Conservation (phyloP, 2,329 filamentous ascomycete species). For the Xylaria sp. region DNA sequence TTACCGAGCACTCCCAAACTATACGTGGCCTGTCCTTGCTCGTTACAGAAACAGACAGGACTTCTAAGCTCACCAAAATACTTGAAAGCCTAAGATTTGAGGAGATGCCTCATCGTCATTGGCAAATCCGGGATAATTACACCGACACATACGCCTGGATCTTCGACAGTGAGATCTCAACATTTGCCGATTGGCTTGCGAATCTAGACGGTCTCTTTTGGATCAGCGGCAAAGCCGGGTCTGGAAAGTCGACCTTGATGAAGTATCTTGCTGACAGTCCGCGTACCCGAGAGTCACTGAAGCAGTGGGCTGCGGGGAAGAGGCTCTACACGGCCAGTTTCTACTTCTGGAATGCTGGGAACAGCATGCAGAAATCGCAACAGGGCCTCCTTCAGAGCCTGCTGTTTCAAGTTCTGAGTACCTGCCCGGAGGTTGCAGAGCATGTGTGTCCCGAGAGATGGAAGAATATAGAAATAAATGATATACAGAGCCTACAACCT, state of each 20-base stretch:
- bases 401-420: not conserved
- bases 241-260: not conserved
- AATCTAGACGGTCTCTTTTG: not conserved
- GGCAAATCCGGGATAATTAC: not conserved
- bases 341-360: constrained; percentile 12
- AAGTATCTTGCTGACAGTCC: not conserved
- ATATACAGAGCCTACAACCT: not conserved
- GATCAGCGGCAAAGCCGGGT: not conserved
- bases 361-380: not conserved
- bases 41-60: not conserved
- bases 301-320: not conserved
- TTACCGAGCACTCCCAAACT: not conserved
- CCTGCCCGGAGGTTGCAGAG: not conserved
- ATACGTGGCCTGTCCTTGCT: not conserved
- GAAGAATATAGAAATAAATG: not conserved
- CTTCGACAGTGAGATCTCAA: not conserved
- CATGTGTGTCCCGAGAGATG: not conserved
- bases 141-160: not conserved
- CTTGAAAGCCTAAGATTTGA: not conserved
- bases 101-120: not conserved
- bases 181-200: not conserved
- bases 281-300: not conserved
- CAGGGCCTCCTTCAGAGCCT: constrained; percentile 7
- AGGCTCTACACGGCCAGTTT: not conserved
- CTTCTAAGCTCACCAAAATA: not conserved